These are phyloP conservation scores for Pseudovirgaria hyperparasitica DNA, from an alignment of 2,329 filamentous ascomycete species.

Conservation along the genomic window DNA sequence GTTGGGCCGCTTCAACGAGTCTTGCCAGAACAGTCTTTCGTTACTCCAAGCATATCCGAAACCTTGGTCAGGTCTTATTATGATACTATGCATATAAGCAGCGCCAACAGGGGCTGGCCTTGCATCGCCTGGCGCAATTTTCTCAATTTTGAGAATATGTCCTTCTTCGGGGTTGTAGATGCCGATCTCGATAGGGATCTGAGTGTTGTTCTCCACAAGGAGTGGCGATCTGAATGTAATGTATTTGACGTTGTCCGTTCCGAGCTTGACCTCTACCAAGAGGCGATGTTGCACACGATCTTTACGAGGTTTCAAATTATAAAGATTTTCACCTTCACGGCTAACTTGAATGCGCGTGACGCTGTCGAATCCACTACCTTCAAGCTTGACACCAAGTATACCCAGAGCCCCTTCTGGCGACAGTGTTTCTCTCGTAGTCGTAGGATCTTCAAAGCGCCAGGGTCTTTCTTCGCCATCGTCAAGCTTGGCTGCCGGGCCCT, in stretches of 20 bases:
- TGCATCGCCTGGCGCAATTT: slow-evolving; percentile 83
- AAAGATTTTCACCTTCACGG: slow-evolving; percentile 87
- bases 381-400: slow-evolving; percentile 68
- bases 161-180: slow-evolving; percentile 80
- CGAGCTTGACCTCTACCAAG: slow-evolving; percentile 81
- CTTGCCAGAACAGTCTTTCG: slow-evolving; percentile 84
- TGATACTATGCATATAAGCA: slow-evolving; percentile 74
- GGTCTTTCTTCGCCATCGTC: slow-evolving; percentile 82
- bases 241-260: slow-evolving; percentile 94
- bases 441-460: slow-evolving; percentile 95
- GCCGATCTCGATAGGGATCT: slow-evolving; percentile 89
- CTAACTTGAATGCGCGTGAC: slow-evolving; percentile 81
- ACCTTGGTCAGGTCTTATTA: slow-evolving; percentile 84
- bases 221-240: slow-evolving; percentile 90
- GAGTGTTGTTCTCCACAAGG: slow-evolving; percentile 87
- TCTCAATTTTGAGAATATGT: slow-evolving; percentile 92
- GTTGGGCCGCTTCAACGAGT: slow-evolving; percentile 72
- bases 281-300: slow-evolving; percentile 78
- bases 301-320: slow-evolving; percentile 76
- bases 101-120: slow-evolving; percentile 86
- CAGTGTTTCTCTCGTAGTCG: slow-evolving; percentile 87
- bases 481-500: slow-evolving; percentile 61
- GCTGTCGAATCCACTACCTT: slow-evolving; percentile 87
- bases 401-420: slow-evolving; percentile 71
- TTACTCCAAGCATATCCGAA: slow-evolving; percentile 95